These are phyloP conservation scores for Nevesoporus exiguus DNA, from an alignment of 768 basidiomycete genomes.

Conservation along the genomic window DNA sequence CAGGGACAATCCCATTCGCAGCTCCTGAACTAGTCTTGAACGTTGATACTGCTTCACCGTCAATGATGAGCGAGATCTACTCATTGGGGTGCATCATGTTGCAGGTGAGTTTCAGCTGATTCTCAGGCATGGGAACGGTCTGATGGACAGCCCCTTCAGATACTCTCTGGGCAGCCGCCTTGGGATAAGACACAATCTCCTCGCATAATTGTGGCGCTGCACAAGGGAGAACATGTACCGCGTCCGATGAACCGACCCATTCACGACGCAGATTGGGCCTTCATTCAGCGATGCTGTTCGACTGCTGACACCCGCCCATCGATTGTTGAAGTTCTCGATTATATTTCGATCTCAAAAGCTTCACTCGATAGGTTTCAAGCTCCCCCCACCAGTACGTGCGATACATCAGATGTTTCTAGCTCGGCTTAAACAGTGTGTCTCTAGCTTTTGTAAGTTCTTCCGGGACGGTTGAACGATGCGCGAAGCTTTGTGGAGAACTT, in stretches of 20 bases:
- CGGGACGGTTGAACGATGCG: too few species aligned
- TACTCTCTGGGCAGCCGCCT: not conserved
- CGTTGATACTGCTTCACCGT: not conserved
- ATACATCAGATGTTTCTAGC: too few species aligned
- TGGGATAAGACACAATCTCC: not conserved
- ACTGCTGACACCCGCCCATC: not conserved
- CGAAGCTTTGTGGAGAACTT: too few species aligned
- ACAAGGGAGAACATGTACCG: not conserved
- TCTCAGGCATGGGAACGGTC: not conserved
- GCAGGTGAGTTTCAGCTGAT: not conserved
- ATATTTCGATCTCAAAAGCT: not conserved
- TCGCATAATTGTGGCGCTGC: not conserved
- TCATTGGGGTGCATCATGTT: constrained; percentile 3
- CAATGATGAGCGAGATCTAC: constrained; percentile 1
- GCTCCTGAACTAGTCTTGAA: not conserved
- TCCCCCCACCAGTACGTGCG: too few species aligned
- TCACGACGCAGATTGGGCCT: not conserved
- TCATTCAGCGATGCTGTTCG: constrained; percentile 1
- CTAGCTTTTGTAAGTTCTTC: too few species aligned
- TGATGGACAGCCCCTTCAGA: not conserved
- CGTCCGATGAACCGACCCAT: not conserved
- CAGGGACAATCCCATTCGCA: constrained; percentile 2
- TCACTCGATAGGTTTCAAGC: not conserved
- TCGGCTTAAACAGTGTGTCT: too few species aligned
- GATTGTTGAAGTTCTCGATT: not conserved